These are phyloP conservation scores for Suhomyces pyralidae DNA, from an alignment of 805 yeast genomes.

Conservation along the genomic window DNA sequence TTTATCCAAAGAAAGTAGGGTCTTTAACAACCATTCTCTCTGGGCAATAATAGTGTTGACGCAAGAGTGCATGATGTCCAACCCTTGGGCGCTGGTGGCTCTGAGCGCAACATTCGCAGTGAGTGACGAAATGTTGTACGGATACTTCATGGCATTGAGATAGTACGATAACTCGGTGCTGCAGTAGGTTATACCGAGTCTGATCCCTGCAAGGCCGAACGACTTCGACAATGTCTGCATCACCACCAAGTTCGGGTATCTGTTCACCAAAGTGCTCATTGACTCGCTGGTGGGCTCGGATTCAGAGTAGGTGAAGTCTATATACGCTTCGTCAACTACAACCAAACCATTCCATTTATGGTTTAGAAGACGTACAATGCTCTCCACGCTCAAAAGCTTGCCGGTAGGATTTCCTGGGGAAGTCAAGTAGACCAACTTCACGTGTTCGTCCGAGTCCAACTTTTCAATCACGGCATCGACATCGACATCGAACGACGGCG, in stretches of 20 bases:
- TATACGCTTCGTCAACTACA: slow-evolving; percentile 91
- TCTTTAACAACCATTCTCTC: slow-evolving; percentile 51
- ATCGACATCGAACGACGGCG: slow-evolving; percentile 55
- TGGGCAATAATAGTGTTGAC: slow-evolving; percentile 52
- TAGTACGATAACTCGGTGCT: slow-evolving; percentile 57
- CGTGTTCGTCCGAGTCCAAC: slow-evolving; percentile 52
- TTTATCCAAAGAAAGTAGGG: slow-evolving; percentile 54
- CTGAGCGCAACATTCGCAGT: slow-evolving; percentile 73
- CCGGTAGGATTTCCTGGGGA: slow-evolving; percentile 98
- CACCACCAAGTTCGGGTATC: slow-evolving; percentile 79
- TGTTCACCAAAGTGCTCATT: slow-evolving; percentile 71
- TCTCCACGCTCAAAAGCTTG: slow-evolving; percentile 46
- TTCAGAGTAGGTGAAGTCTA: slow-evolving; percentile 59
- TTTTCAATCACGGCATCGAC: slow-evolving; percentile 51
- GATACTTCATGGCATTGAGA: slow-evolving; percentile 90
- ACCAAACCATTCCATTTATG: slow-evolving; percentile 72
- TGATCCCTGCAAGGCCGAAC: slow-evolving; percentile 92
- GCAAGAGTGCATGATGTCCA: slow-evolving; percentile 55
- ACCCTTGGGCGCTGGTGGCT: slow-evolving; percentile 61
- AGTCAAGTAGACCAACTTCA: slow-evolving; percentile 79
- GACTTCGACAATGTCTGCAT: slow-evolving; percentile 92
- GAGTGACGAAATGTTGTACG: slow-evolving; percentile 85
- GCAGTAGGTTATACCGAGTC: slow-evolving; percentile 80
- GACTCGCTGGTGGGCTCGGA: slow-evolving; percentile 48
- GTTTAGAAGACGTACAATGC: slow-evolving; percentile 39